Base-by-base conservation (phyloP, 108 stramenopile species). In the Epipyxis sp. region DNA sequence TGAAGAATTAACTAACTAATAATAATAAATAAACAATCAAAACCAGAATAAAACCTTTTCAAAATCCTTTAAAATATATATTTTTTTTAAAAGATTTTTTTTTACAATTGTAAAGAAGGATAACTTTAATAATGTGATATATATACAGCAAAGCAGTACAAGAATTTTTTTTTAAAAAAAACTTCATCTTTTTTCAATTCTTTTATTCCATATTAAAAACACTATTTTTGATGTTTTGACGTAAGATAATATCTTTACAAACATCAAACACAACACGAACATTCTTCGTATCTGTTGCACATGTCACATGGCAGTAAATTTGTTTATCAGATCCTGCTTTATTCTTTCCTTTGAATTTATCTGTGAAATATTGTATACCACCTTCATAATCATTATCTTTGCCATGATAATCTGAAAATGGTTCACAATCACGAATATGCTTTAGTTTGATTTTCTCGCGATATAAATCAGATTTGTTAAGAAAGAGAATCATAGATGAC, bases 381-480 rank as follows among this genome's bases (percentile, higher is more conserved):
- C 72, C 71, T 0, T 84, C 85, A 25, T 82, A 79, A 78, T 86
- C 85, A 16, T 80, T 42, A 10, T 69, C 69, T 13, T 69, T 59
- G 30, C 85, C 85, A 6, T 62, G 29, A 59, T 58, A 86, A 79
- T 86, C 85, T 0, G 83, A 79, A 42, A 84, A 86, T 3, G 77
- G 41, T 10, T 69, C 43, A 0, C 80, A 77, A 45, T 59, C 82
- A 76, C 80, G 80, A 25, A 86, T 86, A 59, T 82, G 68, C 40
- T 40, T 81, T 37, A 42, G 16, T 69, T 89, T 84, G 37, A 99
- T 93, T 81, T 97, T 99, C 59, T 96, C 95, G 34, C 91, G 92
- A 79, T 97, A 99, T 39, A 99, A 86, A 82, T 99, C 98, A 81
- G 92, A 93, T 85, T 99, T 99, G 84, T 99, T 99, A 29, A 99